Evolutionary conservation across 108 stramenopile genomes (phyloP).

Genomic region (Pseudonitzschia pungens): DNA sequence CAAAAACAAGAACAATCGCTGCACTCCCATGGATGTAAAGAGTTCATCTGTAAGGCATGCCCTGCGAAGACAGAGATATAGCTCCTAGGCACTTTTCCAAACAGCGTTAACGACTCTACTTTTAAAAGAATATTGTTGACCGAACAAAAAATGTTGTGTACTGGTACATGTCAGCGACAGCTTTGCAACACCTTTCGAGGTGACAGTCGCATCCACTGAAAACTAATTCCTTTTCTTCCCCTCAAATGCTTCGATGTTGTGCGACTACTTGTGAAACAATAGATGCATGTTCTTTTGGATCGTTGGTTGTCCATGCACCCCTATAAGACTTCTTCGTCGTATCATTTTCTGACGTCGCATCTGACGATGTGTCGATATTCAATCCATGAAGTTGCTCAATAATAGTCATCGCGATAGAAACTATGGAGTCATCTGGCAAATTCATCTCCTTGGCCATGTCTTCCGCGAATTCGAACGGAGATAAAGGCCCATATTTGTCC

Average conservation of each 20-base stretch:
- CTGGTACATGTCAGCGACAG: too few species aligned
- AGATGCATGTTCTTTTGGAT: slow-evolving; percentile 25
- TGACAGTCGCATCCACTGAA: too few species aligned
- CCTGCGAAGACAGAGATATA: background rate
- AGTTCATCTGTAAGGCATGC: background rate
- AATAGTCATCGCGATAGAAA: slow-evolving; percentile 55
- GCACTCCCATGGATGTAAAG: background rate
- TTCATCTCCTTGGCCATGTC: slow-evolving; percentile 65
- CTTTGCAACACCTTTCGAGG: too few species aligned
- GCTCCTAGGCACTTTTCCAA: background rate
- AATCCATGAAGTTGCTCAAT: slow-evolving; percentile 57
- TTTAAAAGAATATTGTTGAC: too few species aligned
- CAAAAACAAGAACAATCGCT: slow-evolving; percentile 11
- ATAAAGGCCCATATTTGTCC: slow-evolving; percentile 42
- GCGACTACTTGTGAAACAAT: slow-evolving; percentile 25
- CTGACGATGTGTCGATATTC: slow-evolving; percentile 21
- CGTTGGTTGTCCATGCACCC: slow-evolving; percentile 29
- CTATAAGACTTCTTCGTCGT: background rate
- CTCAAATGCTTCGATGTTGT: slow-evolving; percentile 23
- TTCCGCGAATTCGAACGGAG: slow-evolving; percentile 54
- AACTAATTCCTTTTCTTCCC: background rate
- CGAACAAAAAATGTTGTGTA: too few species aligned
- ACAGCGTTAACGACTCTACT: background rate
- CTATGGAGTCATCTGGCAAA: slow-evolving; percentile 60
- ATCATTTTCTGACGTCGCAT: slow-evolving; percentile 19